Evolutionary conservation across 2,329 filamentous ascomycete genomes (phyloP), one percentile per base, ranked within the genome.

Genomic region (Penicillium sp.): DNA sequence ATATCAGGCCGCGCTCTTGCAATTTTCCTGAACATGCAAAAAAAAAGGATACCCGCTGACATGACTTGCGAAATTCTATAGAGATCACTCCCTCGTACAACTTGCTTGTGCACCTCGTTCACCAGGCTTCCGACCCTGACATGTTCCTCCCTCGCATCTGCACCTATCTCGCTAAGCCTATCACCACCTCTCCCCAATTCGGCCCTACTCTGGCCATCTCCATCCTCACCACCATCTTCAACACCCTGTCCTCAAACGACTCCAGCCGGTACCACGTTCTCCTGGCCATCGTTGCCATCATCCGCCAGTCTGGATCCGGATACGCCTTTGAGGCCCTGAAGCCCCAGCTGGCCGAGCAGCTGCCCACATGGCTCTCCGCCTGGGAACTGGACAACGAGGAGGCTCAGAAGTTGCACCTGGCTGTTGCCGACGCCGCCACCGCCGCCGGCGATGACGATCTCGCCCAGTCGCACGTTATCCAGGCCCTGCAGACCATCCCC

Each of bases 11-110:
- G 55, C 40, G 43, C 21, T 30, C 41, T 51, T 46, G 43, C 51
- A 52, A 43, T 53, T 39, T 20, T 48, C 41, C 26, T 54, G 20
- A 23, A 56, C 6, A 26, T 24, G 13, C 15, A 17, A 15, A 17
- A 26, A 40, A 24, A 13, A 36, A 12, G 21, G 30, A 33, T 3
- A 17, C 5, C 30, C 17, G 59, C 51, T 60, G 39, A 59, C 55
- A 47, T 48, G 36, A 51, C 51, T 62, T 72, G 61, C 71, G 60
- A 62, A 45, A 57, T 37, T 53, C 53, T 53, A 60, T 68, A 86
- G 93, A 97, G 76, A 94, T 97, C 73, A 92, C 91, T 55, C 88
- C 93, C 53, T 91, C 93, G 55, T 97, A 97, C 79, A 97, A 99
- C 79, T 88, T 97, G 64, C 87, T 99, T 73, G 87, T 97, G 69